Evolutionary conservation across 805 yeast species (phyloP).

Genomic region (Diddensiella santjacobensis): DNA sequence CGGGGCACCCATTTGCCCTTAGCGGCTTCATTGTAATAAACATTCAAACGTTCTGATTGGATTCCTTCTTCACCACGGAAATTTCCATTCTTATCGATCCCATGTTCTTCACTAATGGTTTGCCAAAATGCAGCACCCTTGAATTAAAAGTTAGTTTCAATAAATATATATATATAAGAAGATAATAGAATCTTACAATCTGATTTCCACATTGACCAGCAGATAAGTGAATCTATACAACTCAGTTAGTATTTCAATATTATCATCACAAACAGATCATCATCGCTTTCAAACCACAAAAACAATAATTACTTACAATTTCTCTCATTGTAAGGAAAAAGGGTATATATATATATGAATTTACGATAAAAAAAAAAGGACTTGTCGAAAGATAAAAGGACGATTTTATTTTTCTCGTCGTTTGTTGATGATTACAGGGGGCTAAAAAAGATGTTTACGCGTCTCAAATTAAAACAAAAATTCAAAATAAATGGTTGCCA

Average conservation of each 20-base stretch:
- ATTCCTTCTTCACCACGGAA: conserved; percentile 26
- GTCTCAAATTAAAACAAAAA: too few relatives aligned
- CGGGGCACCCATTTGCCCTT: conserved; percentile 90
- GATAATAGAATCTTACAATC: conserved; percentile 52
- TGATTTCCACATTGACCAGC: conserved; percentile 99
- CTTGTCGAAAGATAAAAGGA: too few relatives aligned
- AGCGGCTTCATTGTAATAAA: conserved; percentile 82
- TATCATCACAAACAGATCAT: background rate
- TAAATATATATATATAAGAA: background rate
- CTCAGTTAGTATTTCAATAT: background rate
- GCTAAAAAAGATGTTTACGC: too few relatives aligned
- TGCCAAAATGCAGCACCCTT: conserved; percentile 38
- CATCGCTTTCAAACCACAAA: too few relatives aligned
- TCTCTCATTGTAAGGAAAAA: too few relatives aligned
- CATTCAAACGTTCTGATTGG: conserved; percentile 56
- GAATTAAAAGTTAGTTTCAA: conserved; percentile 2
- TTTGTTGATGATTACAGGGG: too few relatives aligned
- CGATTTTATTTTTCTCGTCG: too few relatives aligned
- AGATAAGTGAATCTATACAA: conserved; percentile 79
- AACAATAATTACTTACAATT: conserved; percentile 29
- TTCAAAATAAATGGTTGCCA: too few relatives aligned
- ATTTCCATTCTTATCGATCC: conserved; percentile 36
- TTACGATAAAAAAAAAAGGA: too few relatives aligned
- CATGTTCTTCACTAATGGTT: conserved; percentile 40
- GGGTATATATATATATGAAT: too few relatives aligned